Base-by-base conservation (phyloP, 148 eudicot genomes). In the Selenicereus undatus region DNA sequence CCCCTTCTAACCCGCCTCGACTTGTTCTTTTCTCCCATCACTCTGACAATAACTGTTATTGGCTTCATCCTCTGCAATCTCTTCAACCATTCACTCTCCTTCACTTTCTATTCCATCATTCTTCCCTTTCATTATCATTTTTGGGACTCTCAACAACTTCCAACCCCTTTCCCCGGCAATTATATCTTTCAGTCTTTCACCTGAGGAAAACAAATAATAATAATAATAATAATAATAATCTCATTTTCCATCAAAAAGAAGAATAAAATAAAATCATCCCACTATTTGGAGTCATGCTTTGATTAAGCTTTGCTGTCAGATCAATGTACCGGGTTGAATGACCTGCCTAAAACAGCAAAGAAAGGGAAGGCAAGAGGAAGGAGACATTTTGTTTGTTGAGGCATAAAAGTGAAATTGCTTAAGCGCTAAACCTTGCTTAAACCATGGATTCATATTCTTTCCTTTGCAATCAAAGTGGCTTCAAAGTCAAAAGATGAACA, bases 371-470 rank as follows among this genome's bases (percentile, higher is more conserved):
- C 43, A 39, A 39, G 43, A 7, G 43, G 0, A 39, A 12, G 52
- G 52, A 48, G 50, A 4, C 50, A 45, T 45, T 45, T 45, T 45
- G 9, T 45, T 4, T 45, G 9, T 45, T 45, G 70, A 71, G 36
- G 36, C 20, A 76, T 24, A 56, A 52, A 54, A 78, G 45, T 70
- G 62, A 79, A 52, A 87, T 77, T 90, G 89, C 92, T 86, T 91
- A 75, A 85, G 87, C 89, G 88, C 84, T 79, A 89, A 91, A 88
- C 58, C 71, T 87, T 89, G 88, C 88, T 78, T 43, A 88, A 89
- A 82, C 81, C 85, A 60, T 85, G 79, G 68, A 76, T 75, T 45
- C n/a, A 62, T 81, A 60, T 56, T 70, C 75, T 79, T 81, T 18
- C 14, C 30, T 66, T 22, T 22, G n/a, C 11, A 48, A 18, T 83